Conservation (phyloP, 2,329 filamentous ascomycete genomes). For the Coniella lustricola region DNA sequence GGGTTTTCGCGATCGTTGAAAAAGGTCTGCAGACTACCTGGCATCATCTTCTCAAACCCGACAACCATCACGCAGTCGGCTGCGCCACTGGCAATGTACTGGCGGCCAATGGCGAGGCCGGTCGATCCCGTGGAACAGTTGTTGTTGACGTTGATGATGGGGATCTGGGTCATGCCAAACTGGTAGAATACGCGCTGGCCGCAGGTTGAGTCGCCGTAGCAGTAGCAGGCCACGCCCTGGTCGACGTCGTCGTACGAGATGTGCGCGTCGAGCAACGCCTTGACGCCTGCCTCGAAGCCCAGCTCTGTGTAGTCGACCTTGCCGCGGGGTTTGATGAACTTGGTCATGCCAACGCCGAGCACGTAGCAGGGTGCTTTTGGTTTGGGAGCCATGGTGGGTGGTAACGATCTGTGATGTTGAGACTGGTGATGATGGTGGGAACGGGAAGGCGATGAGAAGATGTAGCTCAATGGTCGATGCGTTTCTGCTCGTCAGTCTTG, state of each 20-base stretch:
- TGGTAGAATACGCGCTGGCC: conserved; percentile 98
- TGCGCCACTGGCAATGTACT: conserved; percentile 69
- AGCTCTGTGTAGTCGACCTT: conserved; percentile 94
- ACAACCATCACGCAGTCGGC: conserved; percentile 87
- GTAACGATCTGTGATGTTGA: too few relatives aligned
- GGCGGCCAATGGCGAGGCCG: conserved; percentile 76
- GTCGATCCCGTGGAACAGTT: conserved; percentile 97
- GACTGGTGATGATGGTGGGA: too few relatives aligned
- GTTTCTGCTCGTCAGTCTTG: too few relatives aligned
- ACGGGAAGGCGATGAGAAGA: too few relatives aligned
- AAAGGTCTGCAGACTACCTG: conserved; percentile 74
- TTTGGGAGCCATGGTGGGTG: conserved; percentile 40
- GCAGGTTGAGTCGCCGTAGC: conserved; percentile 91
- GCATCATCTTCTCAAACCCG: conserved; percentile 98
- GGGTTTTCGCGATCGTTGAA: conserved; percentile 84
- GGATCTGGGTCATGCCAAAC: conserved; percentile 94
- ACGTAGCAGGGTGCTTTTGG: conserved; percentile 64
- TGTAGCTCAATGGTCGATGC: too few relatives aligned
- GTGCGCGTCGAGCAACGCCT: conserved; percentile 77
- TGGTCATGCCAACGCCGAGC: conserved; percentile 96
- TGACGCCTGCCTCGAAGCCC: conserved; percentile 85
- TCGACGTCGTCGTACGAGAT: conserved; percentile 97
- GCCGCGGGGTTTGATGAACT: conserved; percentile 94
- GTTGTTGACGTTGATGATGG: conserved; percentile 98
- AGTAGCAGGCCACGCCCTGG: conserved; percentile 93